Base-by-base conservation (phyloP, 2,329 filamentous ascomycete species). In the Zopfia rhizophila region DNA sequence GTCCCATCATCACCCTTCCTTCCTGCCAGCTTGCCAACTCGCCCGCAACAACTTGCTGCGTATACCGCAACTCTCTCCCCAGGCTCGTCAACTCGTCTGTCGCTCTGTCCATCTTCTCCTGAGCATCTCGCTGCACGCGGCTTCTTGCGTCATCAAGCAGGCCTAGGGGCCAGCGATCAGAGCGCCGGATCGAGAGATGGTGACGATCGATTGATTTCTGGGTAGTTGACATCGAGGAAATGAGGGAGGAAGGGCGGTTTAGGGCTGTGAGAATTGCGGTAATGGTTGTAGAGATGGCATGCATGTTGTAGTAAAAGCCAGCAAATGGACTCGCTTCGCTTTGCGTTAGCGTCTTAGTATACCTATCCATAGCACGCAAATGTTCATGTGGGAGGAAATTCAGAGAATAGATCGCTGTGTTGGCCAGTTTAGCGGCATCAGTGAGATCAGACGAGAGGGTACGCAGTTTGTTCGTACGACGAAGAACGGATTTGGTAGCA, bases 21-120 rank as follows among this genome's bases (percentile, higher is more conserved):
- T 95, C 91, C 64, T 96, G 92, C 91, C 94, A 99, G 12, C 90
- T 91, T 1, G 94, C 94, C 44, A 99, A 72, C 74, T 99, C 94
- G 2, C 85, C 82, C 5, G 95, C 93, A 17, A 97, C 93, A 11
- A 93, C 91, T 70, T 95, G 90, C 74, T 97, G 93, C 35, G 92
- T 96, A 70, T 94, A 96, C 37, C 91, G 79, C 43, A 99, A 76
- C 72, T 99, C 94, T 38, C 84, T 84, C 0, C 88, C 87, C n/a
- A 96, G 73, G 30, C 85, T 82, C 14, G 87, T 83, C 8, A 90
- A 82, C 66, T 97, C 90, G 13, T 79, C 73, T 53, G 87, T 83
- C 16, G 83, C 84, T 53, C 86, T 85, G 11, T 83, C 81, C 25
- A 90, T 89, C 60, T 89, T 90, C 55, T 89, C 87, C 73, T 91